A percentile compares a stretch with the other conserved stretches of the same genome.
These are phyloP conservation scores for Ilyonectria robusta DNA, from an alignment of 2,329 filamentous ascomycete genomes.

Conservation along the genomic window DNA sequence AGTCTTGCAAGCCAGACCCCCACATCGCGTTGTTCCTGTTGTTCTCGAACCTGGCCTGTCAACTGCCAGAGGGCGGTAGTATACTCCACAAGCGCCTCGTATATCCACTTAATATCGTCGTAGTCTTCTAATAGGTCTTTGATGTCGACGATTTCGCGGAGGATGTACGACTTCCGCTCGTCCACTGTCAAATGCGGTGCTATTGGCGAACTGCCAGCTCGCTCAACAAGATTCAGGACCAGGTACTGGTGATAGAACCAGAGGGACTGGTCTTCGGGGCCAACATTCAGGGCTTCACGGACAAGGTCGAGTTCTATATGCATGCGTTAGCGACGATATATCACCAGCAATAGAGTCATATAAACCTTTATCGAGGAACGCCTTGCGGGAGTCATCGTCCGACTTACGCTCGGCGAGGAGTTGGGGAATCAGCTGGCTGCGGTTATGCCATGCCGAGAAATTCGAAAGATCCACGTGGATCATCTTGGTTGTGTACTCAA, in stretches of 20 bases:
- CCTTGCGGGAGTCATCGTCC: slow-evolving; percentile 71
- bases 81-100: slow-evolving; percentile 87
- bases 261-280: slow-evolving; percentile 93
- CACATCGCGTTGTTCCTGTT: slow-evolving; percentile 62
- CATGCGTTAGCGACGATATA: slow-evolving; percentile 17
- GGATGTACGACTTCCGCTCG: slow-evolving; percentile 77
- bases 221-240: slow-evolving; percentile 76
- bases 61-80: slow-evolving; percentile 72
- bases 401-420: slow-evolving; percentile 80
- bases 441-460: slow-evolving; percentile 96
- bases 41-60: slow-evolving; percentile 58
- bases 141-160: slow-evolving; percentile 81
- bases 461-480: slow-evolving; percentile 89
- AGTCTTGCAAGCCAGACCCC: slow-evolving; percentile 74
- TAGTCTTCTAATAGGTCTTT: slow-evolving; percentile 75
- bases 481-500: slow-evolving; percentile 92
- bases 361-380: slow-evolving; percentile 80
- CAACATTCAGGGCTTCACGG: slow-evolving; percentile 84
- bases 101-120: slow-evolving; percentile 81
- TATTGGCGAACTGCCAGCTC: slow-evolving; percentile 68
- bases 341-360: background rate
- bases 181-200: slow-evolving; percentile 72
- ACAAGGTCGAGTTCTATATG: slow-evolving; percentile 79
- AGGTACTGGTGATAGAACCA: slow-evolving; percentile 98
- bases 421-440: slow-evolving; percentile 85